phyloP scores from a whole-genome alignment of 495 filamentous ascomycete species.

The Xylaria acuta region DNA sequence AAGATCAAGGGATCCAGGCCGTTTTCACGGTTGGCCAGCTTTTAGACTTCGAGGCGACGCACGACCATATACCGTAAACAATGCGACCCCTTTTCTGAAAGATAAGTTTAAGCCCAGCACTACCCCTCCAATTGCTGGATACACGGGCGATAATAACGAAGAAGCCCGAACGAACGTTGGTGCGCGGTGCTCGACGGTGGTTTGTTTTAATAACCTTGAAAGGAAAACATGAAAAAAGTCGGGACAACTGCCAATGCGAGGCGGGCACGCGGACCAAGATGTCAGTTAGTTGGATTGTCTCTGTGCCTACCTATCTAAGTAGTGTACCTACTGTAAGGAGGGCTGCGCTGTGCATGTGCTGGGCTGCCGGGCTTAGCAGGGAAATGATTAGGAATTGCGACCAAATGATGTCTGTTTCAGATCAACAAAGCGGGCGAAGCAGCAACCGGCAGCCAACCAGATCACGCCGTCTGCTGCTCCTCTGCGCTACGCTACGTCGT shows the following conservation, averaged over 20 bases:
- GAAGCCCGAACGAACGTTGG: background rate
- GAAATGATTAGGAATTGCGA: conserved; percentile 6
- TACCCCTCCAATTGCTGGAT: background rate
- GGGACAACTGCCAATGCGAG: background rate
- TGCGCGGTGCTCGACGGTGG: background rate
- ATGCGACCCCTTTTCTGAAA: conserved; percentile 12
- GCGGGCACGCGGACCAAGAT: background rate
- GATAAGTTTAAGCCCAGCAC: background rate
- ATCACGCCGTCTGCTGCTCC: background rate
- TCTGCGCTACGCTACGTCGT: conserved; percentile 7
- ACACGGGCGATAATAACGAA: background rate
- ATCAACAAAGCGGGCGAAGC: conserved; percentile 32
- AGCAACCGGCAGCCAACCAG: conserved; percentile 19
- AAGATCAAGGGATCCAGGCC: conserved; percentile 21
- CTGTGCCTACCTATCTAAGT: background rate
- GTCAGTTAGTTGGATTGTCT: background rate
- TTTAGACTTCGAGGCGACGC: conserved; percentile 2
- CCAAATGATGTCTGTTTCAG: conserved; percentile 26
- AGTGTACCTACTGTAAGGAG: background rate
- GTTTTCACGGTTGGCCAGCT: conserved; percentile 14
- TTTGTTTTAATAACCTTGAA: conserved; percentile 12
- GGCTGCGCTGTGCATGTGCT: background rate
- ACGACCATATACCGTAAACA: background rate
- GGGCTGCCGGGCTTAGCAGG: conserved; percentile 6
- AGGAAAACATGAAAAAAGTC: conserved; percentile 1